Evolutionary conservation across 306 rosid species (phyloP).

Genomic region (Hippophae rhamnoides): DNA sequence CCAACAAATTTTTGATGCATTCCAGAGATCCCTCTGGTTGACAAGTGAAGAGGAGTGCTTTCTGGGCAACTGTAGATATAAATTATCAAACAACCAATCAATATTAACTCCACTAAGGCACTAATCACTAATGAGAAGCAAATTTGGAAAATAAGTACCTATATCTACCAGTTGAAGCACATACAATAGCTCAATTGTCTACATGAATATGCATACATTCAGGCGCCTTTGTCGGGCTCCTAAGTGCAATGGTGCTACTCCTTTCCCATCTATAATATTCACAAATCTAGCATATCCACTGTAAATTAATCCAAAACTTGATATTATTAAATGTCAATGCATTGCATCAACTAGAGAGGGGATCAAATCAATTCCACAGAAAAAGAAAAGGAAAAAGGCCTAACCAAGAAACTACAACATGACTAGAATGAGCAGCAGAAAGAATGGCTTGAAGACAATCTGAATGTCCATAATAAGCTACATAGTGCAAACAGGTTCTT

Average conservation of each 20-base stretch:
- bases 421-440: slow-evolving; percentile 72
- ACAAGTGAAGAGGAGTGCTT: slow-evolving; percentile 91
- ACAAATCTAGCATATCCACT: slow-evolving; percentile 95
- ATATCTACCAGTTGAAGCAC: slow-evolving; percentile 83
- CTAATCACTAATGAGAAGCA: neutral
- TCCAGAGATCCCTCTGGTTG: slow-evolving; percentile 85
- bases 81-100: slow-evolving; percentile 18
- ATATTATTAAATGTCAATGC: slow-evolving; percentile 10
- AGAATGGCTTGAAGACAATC: slow-evolving; percentile 75
- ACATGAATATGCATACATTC: slow-evolving; percentile 72
- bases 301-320: slow-evolving; percentile 3
- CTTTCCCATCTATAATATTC: slow-evolving; percentile 84
- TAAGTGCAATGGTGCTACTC: slow-evolving; percentile 90
- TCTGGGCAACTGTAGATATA: slow-evolving; percentile 64
- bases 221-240: slow-evolving; percentile 82
- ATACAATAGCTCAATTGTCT: slow-evolving; percentile 78
- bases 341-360: neutral
- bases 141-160: slow-evolving; percentile 35
- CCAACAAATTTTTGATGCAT: slow-evolving; percentile 71
- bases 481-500: slow-evolving; percentile 91
- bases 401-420: slow-evolving; percentile 87
- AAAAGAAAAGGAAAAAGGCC: slow-evolving; percentile 2
- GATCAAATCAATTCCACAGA: slow-evolving; percentile 2
- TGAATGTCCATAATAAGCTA: slow-evolving; percentile 81
- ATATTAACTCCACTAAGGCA: neutral